phyloP scores from a whole-genome alignment of 345 rosid species.

The Syzygium aromaticum region DNA sequence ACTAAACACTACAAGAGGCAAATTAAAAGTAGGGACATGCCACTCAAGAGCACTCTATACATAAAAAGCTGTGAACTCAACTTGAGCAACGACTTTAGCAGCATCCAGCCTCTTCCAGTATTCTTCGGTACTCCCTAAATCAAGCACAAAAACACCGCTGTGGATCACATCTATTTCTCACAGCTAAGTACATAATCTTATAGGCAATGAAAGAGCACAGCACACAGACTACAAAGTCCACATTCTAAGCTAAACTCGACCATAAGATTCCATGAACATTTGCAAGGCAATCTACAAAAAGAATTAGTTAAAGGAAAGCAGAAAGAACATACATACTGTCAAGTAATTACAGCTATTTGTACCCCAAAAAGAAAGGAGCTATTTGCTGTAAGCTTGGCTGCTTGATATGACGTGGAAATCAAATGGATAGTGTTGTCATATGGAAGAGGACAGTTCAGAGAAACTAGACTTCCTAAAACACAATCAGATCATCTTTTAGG shows the following conservation, averaged over 20 bases:
- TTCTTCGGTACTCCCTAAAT: conserved; percentile 77
- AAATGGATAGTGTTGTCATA: neutral
- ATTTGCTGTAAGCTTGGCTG: neutral
- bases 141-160: neutral
- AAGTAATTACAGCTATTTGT: neutral
- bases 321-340: neutral
- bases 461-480: neutral
- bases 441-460: neutral
- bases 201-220: neutral
- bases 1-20: neutral
- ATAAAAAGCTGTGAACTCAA: conserved; percentile 19
- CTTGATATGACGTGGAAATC: neutral
- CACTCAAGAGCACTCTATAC: neutral
- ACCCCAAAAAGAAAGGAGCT: neutral
- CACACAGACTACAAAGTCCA: neutral
- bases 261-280: neutral
- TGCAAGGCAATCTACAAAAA: neutral
- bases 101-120: conserved; percentile 89
- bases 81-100: conserved; percentile 75
- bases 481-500: neutral
- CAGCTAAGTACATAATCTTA: neutral
- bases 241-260: neutral
- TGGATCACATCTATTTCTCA: neutral
- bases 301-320: neutral
- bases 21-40: neutral